A percentile compares a stretch with the other conserved stretches of the same genome.
These are phyloP conservation scores for Acanthamoeba healyi DNA, from an alignment of 208 protist genomes.

Conservation along the genomic window DNA sequence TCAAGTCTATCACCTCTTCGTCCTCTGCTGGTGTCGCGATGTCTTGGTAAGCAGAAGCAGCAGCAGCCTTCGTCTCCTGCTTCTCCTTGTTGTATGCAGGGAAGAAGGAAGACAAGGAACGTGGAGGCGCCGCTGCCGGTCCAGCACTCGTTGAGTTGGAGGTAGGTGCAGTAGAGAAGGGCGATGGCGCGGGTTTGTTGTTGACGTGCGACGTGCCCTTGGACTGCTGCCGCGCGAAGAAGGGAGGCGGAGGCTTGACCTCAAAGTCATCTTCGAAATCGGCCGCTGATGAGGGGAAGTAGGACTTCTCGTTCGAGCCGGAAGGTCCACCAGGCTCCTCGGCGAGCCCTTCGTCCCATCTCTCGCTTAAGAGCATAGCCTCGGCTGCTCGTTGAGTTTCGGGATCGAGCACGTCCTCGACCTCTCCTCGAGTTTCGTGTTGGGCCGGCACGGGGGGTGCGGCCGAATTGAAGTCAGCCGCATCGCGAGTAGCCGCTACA, in stretches of 20 bases:
- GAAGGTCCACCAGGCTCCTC: too few relatives aligned
- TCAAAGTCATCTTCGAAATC: background rate
- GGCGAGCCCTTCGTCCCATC: background rate
- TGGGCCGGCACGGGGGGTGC: background rate
- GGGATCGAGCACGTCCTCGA: background rate
- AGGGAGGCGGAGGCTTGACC: background rate
- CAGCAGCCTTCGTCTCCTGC: background rate
- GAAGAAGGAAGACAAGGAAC: background rate
- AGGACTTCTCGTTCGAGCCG: background rate
- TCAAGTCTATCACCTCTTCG: constrained; percentile 24
- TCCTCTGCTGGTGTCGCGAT: background rate
- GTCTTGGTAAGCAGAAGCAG: background rate
- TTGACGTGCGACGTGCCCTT: background rate
- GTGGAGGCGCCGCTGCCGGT: background rate
- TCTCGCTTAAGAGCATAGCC: background rate
- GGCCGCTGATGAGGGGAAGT: constrained; percentile 4
- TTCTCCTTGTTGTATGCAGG: too few relatives aligned
- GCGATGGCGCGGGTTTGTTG: background rate
- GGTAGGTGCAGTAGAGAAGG: background rate
- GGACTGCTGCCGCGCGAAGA: background rate
- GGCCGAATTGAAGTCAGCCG: background rate
- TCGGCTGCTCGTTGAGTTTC: background rate
- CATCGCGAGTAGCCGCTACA: background rate
- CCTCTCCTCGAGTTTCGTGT: background rate
- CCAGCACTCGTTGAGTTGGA: background rate